Evolutionary conservation across 148 eudicot genomes (phyloP), one percentile per base, ranked within the genome.

Genomic region (Limonium bicolor): DNA sequence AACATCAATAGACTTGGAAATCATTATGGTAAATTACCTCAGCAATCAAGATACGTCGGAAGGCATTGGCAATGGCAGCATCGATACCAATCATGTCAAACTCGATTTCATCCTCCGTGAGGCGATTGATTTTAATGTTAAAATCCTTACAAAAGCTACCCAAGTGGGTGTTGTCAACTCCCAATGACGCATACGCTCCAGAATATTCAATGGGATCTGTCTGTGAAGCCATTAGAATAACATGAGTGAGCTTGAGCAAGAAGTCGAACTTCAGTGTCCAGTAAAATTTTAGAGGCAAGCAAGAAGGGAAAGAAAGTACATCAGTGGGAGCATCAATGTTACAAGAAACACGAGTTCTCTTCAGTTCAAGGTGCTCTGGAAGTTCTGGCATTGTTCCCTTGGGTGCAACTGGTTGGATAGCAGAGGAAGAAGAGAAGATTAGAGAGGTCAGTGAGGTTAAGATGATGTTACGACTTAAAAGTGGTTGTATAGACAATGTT

Each of bases 21-120:
- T n/a, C n/a, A n/a, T n/a, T n/a, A n/a, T n/a, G n/a, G n/a, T n/a
- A n/a, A n/a, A n/a, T n/a, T 5, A 87, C 97, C 95, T 90, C 97
- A 3, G 97, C 58, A 5, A 90, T 75, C 37, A 90, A 95, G 54
- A 80, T 84, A 42, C 97, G 58, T 2, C 97, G 77, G 48, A 90
- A 80, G 21, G 97, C 95, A 61, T 90, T 90, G 25, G 97, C 97
- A 46, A 88, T 37, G 2, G 94, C 60, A 13, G 95, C 76, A 60
- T 88, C 93, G 46, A 84, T 75, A 29, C 97, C 97, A 47, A 90
- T 75, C 74, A 90, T 59, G 50, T 90, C 97, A 38, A 90, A 84
- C 53, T 80, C 95, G 60, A 84, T 77, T 1, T 73, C 70, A 42
- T 84, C 82, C 37, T 80, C 77, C 0, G 51, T 56, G 14, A 84